Evolutionary conservation across 768 basidiomycete genomes (phyloP), one percentile per base, ranked within the genome.

Genomic region (Hydnomerulius pinastri): DNA sequence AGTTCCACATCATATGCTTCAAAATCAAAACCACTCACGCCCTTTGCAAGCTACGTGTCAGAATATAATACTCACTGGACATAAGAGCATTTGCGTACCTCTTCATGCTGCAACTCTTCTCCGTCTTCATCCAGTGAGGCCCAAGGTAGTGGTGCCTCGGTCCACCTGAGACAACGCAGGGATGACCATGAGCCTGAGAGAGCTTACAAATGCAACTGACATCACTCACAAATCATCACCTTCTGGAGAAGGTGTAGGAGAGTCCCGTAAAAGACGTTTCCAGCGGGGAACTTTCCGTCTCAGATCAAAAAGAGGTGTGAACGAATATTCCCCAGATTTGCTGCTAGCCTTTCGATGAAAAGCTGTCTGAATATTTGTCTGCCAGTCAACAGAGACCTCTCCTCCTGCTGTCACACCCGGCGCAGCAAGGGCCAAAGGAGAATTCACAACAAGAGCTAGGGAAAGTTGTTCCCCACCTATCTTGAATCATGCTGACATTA

Each of bases 91-190:
- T 32, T 15, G 15, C 30, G 15, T 32, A 32, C 30, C 30, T 32
- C 30, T 7, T 32, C 30, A 32, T 32, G 8, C 7, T 32, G 8
- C 30, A 7, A 32, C 30, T 60, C 49, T 11, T 52, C 41, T 4
- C 61, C 53, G 6, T 59, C 53, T 24, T 61, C 61, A 39, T 61
- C 43, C 6, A 56, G 51, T 15, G 54, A 57, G 11, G 29, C 62
- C 61, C 61, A 60, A 3, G 45, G 24, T n/a, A 30, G 48, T 47
- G 44, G 51, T 21, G 56, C 57, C 15, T 63, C 52, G n/a, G 41
- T n/a, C 53, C 56, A 59, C n/a, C 61, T 60, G 29, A 28, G 23
- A 56, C 51, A 43, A 28, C 52, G 54, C 18, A 1, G 11, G 50
- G 41, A 35, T 60, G 50, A 9, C 33, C 54, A 12, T 17, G 1